Conservation (phyloP, 73 alveolate genomes). For the Tetrahymena thermophila region DNA sequence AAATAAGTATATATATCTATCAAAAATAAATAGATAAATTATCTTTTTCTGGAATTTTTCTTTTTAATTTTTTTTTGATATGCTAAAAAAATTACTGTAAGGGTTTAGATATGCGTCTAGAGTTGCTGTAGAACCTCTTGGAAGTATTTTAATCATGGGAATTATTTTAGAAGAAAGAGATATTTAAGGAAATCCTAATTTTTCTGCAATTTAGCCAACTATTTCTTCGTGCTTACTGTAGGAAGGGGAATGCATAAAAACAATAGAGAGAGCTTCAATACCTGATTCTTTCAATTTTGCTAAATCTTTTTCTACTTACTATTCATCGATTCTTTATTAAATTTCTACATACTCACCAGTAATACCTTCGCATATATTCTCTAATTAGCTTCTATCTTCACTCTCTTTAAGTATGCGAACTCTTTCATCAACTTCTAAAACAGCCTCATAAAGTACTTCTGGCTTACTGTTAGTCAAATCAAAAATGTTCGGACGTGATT, state of each 20-base stretch:
- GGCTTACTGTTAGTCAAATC: slow-evolving; percentile 55
- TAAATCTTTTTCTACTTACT: slow-evolving; percentile 35
- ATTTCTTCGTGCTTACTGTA: slow-evolving; percentile 49
- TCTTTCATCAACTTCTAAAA: slow-evolving; percentile 68
- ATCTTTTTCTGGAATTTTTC: not conserved
- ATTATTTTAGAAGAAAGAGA: slow-evolving; percentile 60
- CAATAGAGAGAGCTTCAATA: slow-evolving; percentile 60
- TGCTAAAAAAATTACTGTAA: slow-evolving; percentile 27
- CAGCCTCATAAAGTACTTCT: slow-evolving; percentile 58
- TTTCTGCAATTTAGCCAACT: slow-evolving; percentile 52
- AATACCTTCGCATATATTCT: slow-evolving; percentile 27
- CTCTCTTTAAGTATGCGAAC: slow-evolving; percentile 40
- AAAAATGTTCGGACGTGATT: slow-evolving; percentile 70
- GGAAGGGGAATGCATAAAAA: slow-evolving; percentile 63
- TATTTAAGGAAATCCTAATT: slow-evolving; percentile 56
- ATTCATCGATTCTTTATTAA: slow-evolving; percentile 24
- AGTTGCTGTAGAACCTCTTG: slow-evolving; percentile 70
- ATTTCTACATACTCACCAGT: slow-evolving; percentile 52
- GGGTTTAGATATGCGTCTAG: slow-evolving; percentile 82
- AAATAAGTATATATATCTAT: no score
- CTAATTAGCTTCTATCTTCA: slow-evolving; percentile 2
- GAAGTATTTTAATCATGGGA: slow-evolving; percentile 62
- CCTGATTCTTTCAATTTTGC: slow-evolving; percentile 32
- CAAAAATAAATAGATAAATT: not conserved
- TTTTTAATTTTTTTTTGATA: not conserved